Percentiles rank a stretch among this genome's conserved stretches.
Evolutionary conservation across 1,139 yeast species (phyloP).

Genomic region (Martiniozyma asiatica): DNA sequence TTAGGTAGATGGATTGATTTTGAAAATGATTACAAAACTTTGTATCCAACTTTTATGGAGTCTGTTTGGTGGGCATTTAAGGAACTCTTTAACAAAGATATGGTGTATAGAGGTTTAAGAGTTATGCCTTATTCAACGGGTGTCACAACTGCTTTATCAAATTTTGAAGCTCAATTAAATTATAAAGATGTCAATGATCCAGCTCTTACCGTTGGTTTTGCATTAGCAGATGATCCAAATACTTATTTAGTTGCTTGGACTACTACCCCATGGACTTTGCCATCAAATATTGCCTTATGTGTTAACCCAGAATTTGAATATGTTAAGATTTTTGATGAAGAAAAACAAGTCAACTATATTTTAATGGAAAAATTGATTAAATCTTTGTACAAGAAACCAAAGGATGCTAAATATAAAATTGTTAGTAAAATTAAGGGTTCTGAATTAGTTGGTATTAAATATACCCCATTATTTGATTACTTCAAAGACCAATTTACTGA

Average conservation of each 20-base stretch:
- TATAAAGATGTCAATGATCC: conserved; percentile 97
- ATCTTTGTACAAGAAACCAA: conserved; percentile 87
- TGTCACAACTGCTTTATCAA: conserved; percentile 89
- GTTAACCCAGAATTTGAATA: conserved; percentile 88
- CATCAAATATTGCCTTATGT: conserved; percentile 84
- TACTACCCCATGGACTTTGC: conserved; percentile 98
- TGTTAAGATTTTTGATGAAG: conserved; percentile 84
- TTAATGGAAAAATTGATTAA: conserved; percentile 71
- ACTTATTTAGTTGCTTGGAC: conserved; percentile 95
- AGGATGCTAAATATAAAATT: conserved; percentile 73
- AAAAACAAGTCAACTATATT: conserved; percentile 66
- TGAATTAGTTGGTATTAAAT: conserved; percentile 66
- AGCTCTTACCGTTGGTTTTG: conserved; percentile 87
- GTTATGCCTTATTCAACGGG: conserved; percentile 99
- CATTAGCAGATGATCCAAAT: conserved; percentile 65
- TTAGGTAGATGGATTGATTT: conserved; percentile 99
- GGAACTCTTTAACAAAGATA: conserved; percentile 69
- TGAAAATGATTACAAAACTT: conserved; percentile 94
- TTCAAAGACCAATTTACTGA: conserved; percentile 67
- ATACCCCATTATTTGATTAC: conserved; percentile 74
- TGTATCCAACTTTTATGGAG: conserved; percentile 94
- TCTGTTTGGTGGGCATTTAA: conserved; percentile 99
- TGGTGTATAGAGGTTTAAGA: conserved; percentile 87
- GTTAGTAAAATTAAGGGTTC: conserved; percentile 72
- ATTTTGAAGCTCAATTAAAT: conserved; percentile 96